phyloP scores from a whole-genome alignment of 805 yeast species.

The Zygosaccharomyces bisporus region DNA sequence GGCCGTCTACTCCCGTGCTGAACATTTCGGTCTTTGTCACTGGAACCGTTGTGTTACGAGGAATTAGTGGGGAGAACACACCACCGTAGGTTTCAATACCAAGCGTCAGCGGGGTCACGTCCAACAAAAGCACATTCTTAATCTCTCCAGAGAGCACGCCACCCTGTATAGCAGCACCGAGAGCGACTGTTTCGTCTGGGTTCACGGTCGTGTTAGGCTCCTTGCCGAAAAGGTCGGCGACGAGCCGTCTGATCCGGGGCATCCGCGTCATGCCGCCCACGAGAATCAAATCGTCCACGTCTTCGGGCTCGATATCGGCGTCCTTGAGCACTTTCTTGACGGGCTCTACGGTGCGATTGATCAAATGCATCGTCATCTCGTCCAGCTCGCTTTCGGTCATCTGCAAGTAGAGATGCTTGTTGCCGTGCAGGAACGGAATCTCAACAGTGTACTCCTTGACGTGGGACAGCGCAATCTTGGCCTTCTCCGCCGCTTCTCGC shows the following conservation, averaged over 20 bases:
- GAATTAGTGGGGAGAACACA: slow-evolving; percentile 71
- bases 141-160: slow-evolving; percentile 82
- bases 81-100: slow-evolving; percentile 88
- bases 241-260: slow-evolving; percentile 72
- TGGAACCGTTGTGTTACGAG: slow-evolving; percentile 75
- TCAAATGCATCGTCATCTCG: slow-evolving; percentile 58
- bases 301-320: slow-evolving; percentile 61
- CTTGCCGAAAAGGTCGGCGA: slow-evolving; percentile 54
- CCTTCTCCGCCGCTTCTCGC: slow-evolving; percentile 74
- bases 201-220: slow-evolving; percentile 70
- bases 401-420: slow-evolving; percentile 55
- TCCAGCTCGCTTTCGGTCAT: slow-evolving; percentile 69
- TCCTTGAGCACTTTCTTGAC: slow-evolving; percentile 72
- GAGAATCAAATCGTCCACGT: slow-evolving; percentile 68
- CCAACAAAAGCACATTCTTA: slow-evolving; percentile 70
- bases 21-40: slow-evolving; percentile 68
- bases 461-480: slow-evolving; percentile 71
- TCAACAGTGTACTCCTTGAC: slow-evolving; percentile 57
- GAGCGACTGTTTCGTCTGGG: slow-evolving; percentile 92
- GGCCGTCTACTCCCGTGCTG: slow-evolving; percentile 81
- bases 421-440: slow-evolving; percentile 63
- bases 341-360: slow-evolving; percentile 65
- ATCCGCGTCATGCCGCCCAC: slow-evolving; percentile 91
- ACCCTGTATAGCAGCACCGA: slow-evolving; percentile 89
- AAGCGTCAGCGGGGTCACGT: slow-evolving; percentile 77